These are phyloP conservation scores for Chrysoporthe puriensis DNA, from an alignment of 2,329 filamentous ascomycete species.

Conservation along the genomic window DNA sequence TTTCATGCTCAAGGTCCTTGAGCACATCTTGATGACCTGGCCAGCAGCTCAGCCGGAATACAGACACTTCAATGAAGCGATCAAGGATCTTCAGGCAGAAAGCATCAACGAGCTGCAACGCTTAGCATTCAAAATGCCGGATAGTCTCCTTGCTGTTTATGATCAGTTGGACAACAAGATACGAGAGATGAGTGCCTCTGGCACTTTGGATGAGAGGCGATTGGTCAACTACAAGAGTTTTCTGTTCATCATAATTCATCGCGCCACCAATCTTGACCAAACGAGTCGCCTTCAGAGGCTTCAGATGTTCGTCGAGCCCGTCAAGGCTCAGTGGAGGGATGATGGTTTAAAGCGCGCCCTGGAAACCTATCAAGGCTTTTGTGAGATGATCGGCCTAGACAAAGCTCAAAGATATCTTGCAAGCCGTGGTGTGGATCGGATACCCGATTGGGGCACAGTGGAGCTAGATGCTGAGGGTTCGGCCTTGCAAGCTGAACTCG, in stretches of 20 bases:
- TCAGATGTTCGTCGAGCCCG: conserved; percentile 77
- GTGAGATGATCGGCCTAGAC: conserved; percentile 75
- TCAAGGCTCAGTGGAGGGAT: conserved; percentile 79
- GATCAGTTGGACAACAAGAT: conserved; percentile 84
- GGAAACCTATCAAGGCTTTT: conserved; percentile 79
- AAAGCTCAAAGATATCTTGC: conserved; percentile 81
- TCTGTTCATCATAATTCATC: conserved; percentile 93
- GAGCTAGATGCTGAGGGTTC: conserved; percentile 79
- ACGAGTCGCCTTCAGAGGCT: conserved; percentile 73
- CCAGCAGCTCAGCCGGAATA: conserved; percentile 73
- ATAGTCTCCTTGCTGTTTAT: conserved; percentile 87
- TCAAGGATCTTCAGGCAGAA: conserved; percentile 84
- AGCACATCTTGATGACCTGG: conserved; percentile 86
- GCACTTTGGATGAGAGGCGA: conserved; percentile 78
- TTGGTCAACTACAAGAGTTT: conserved; percentile 87
- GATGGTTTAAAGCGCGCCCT: conserved; percentile 69
- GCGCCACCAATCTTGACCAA: conserved; percentile 74
- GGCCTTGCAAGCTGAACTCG: conserved; percentile 76
- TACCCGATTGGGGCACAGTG: conserved; percentile 81
- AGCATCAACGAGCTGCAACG: conserved; percentile 87
- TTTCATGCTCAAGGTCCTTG: conserved; percentile 87
- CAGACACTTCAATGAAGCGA: conserved; percentile 79
- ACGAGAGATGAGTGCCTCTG: conserved; percentile 74
- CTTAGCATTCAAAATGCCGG: conserved; percentile 86
- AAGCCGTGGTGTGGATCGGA: conserved; percentile 70